Conservation (phyloP, 179 eudicot genomes). For the Monotropa hypopitys region DNA sequence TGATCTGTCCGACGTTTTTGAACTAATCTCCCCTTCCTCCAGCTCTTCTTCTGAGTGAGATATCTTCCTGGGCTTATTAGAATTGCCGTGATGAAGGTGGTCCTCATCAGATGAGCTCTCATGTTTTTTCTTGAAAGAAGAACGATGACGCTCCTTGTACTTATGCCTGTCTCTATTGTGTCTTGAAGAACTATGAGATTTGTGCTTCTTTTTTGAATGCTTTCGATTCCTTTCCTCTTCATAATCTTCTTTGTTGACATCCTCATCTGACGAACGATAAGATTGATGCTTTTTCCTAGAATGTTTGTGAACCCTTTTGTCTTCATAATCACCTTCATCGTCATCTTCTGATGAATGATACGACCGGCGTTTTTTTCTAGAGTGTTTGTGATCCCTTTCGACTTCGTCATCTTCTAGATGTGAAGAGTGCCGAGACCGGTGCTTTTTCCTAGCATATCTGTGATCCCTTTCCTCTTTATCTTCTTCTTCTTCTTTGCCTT, state of each 20-base stretch:
- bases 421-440: constrained; percentile 24
- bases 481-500: constrained; percentile 18
- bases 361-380: constrained; percentile 42
- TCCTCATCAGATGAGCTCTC: constrained; percentile 35
- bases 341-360: constrained; percentile 19
- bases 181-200: constrained; percentile 40
- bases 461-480: constrained; percentile 22
- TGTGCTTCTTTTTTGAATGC: constrained; percentile 35
- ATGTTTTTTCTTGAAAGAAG: constrained; percentile 29
- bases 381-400: constrained; percentile 20
- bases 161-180: constrained; percentile 42
- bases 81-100: constrained; percentile 12
- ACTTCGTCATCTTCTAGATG: constrained; percentile 18
- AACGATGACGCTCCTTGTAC: constrained; percentile 31
- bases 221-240: constrained; percentile 12
- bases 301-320: constrained; percentile 22
- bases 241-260: constrained; percentile 13
- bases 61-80: constrained; percentile 26
- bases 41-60: constrained; percentile 36
- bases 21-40: constrained; percentile 80
- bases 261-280: constrained; percentile 15
- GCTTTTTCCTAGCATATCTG: constrained; percentile 35
- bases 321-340: constrained; percentile 22
- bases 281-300: constrained; percentile 43
- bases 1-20: constrained; percentile 45